A percentile compares a stretch with the other conserved stretches of the same genome.
Evolutionary conservation across 331 rosid genomes (phyloP).

Genomic region (Pyracantha coccinea): DNA sequence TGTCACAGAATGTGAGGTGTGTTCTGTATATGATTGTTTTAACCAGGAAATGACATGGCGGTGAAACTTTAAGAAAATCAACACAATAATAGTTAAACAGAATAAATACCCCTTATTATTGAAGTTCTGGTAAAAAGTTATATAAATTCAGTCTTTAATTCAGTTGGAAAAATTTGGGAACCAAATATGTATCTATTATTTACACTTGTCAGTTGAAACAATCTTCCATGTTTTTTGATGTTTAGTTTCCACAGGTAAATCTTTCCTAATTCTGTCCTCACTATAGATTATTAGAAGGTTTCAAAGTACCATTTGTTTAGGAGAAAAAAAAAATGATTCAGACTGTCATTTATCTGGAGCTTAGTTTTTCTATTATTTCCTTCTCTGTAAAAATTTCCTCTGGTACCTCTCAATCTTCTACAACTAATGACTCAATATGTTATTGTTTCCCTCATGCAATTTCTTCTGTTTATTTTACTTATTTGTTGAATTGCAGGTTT

Average conservation of each 20-base stretch:
- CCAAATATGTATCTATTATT: not conserved
- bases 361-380: not conserved
- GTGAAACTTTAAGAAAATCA: constrained; percentile 8
- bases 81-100: not conserved
- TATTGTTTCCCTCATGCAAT: not conserved
- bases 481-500: constrained; percentile 52
- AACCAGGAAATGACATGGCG: not conserved
- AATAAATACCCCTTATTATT: not conserved
- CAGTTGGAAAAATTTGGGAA: not conserved
- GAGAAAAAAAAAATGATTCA: not conserved
- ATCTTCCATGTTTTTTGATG: not conserved
- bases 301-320: not conserved
- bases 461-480: not conserved
- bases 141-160: not conserved
- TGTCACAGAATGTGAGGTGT: constrained; percentile 89
- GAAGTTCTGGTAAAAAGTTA: not conserved
- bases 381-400: not conserved
- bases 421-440: not conserved
- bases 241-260: not conserved
- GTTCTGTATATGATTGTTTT: constrained; percentile 26
- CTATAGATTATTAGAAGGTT: not conserved
- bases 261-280: not conserved
- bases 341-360: not conserved
- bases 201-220: not conserved
- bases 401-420: not conserved